Base-by-base conservation (phyloP, 202 grass and related monocot species). In the Dendrocalamus latiflorus region DNA sequence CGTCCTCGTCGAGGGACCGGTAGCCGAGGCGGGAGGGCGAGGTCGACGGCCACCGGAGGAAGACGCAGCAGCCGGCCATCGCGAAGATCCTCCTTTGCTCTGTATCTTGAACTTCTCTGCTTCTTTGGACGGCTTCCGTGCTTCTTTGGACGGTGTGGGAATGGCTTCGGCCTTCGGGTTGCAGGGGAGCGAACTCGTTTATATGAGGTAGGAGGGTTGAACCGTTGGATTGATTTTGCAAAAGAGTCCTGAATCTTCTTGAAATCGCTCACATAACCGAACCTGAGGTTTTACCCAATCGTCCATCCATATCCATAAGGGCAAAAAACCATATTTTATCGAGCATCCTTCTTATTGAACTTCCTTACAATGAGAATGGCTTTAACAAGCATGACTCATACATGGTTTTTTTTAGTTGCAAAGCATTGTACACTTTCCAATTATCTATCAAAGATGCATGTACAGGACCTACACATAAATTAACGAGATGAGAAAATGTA, bases 31-130 rank as follows among this genome's bases (percentile, higher is more conserved):
- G 89, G 17, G 82, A 43, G 22, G 78, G 54, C 4, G 83, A 33
- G 45, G 80, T 22, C 2, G 83, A 86, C 34, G 91, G 87, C 83
- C 96, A 84, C 39, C 91, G 89, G 34, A 99, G 91, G 84, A 93
- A 95, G 24, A 90, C 85, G 73, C 93, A 94, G 83, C 96, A 99
- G 49, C 96, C 83, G 81, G 76, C 85, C 88, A 90, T 90, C 38
- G 72, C 5, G 16, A 34, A 12, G 49, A 11, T 22, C 28, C 7
- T 50, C 7, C 10, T 18, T 34, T 67, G 67, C n/a, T n/a, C n/a
- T n/a, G n/a, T n/a, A n/a, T n/a, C n/a, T n/a, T n/a, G n/a, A n/a
- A n/a, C n/a, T n/a, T n/a, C n/a, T 83, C 38, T 54, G 65, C 45
- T 43, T 8, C 26, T 70, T 50, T 66, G 65, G 24, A 65, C 9